phyloP scores from a whole-genome alignment of 1,284 basidiomycete genomes.

The Moesziomyces antarcticus region DNA sequence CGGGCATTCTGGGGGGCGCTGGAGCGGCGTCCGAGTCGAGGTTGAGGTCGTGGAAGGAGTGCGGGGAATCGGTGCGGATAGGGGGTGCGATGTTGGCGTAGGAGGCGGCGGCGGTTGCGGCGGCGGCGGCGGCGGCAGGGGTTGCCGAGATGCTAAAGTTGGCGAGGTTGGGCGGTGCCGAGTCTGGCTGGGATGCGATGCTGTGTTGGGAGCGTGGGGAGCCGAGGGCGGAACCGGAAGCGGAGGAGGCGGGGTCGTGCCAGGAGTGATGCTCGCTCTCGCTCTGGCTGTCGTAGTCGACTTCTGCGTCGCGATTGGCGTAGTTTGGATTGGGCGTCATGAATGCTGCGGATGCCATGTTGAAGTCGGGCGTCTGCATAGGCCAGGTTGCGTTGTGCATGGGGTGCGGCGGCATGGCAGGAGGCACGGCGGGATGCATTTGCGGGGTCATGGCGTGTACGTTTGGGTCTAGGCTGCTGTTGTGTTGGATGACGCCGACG shows the following conservation, averaged over 20 bases:
- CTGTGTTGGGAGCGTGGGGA: conserved; percentile 36
- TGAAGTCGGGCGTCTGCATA: conserved; percentile 22
- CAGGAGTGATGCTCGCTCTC: conserved; percentile 40
- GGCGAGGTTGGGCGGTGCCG: conserved; percentile 35
- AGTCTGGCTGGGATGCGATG: conserved; percentile 23
- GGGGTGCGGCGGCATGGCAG: conserved; percentile 11
- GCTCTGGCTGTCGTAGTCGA: conserved; percentile 48
- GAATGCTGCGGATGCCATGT: conserved; percentile 20
- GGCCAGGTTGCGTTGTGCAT: conserved; percentile 31
- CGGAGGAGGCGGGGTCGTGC: conserved; percentile 35
- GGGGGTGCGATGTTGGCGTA: conserved; percentile 22
- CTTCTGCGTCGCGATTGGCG: conserved; percentile 35
- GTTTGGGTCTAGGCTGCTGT: conserved; percentile 14
- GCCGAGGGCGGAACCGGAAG: conserved; percentile 28
- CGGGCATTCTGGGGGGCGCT: conserved; percentile 23
- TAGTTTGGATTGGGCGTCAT: conserved; percentile 30
- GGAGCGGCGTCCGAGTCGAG: conserved; percentile 39
- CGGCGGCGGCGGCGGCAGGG: no score
- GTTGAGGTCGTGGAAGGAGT: conserved; percentile 35
- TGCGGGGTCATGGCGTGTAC: conserved; percentile 28
- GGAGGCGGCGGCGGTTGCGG: conserved; percentile 9
- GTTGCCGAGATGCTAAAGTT: conserved; percentile 27
- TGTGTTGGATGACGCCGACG: conserved; percentile 12
- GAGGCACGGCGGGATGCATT: conserved; percentile 8
- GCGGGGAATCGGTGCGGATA: conserved; percentile 44